Conservation (phyloP, 2,329 filamentous ascomycete genomes). For the Zelopaecilomyces penicillatus region DNA sequence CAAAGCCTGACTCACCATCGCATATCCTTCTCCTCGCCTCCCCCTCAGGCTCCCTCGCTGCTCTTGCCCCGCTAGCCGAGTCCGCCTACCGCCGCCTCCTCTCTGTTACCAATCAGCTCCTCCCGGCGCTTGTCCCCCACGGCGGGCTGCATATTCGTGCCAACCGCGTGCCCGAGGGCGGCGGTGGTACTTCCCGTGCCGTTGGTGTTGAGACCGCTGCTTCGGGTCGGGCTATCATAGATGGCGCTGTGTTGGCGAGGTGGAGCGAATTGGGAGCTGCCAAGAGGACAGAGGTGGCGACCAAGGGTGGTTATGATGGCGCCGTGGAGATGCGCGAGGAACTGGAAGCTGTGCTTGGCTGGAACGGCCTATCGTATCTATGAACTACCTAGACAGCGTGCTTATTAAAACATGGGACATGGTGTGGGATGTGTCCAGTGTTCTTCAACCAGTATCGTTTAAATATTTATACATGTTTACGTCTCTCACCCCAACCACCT, state of each 20-base stretch:
- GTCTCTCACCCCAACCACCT: no score
- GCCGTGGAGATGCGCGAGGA: constrained; percentile 62
- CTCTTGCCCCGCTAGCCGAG: constrained; percentile 72
- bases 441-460: no score
- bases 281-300: constrained; percentile 62
- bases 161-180: constrained; percentile 52
- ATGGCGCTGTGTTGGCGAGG: constrained; percentile 65
- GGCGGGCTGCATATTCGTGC: constrained; percentile 78
- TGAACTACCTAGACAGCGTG: constrained; percentile 12
- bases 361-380: constrained; percentile 54
- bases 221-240: constrained; percentile 60
- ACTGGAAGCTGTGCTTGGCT: constrained; percentile 54
- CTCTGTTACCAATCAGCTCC: constrained; percentile 71
- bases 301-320: constrained; percentile 59
- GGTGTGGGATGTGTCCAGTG: no score
- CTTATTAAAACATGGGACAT: no score
- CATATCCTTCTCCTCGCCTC: constrained; percentile 61
- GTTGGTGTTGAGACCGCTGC: constrained; percentile 47
- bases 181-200: constrained; percentile 32
- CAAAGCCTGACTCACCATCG: constrained; percentile 12
- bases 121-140: constrained; percentile 64
- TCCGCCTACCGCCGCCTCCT: constrained; percentile 74
- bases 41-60: constrained; percentile 64
- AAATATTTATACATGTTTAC: no score
- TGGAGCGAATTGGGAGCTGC: constrained; percentile 70